Conservation (phyloP, 164 flowering plant species). For the Chimonanthus salicifolius region DNA sequence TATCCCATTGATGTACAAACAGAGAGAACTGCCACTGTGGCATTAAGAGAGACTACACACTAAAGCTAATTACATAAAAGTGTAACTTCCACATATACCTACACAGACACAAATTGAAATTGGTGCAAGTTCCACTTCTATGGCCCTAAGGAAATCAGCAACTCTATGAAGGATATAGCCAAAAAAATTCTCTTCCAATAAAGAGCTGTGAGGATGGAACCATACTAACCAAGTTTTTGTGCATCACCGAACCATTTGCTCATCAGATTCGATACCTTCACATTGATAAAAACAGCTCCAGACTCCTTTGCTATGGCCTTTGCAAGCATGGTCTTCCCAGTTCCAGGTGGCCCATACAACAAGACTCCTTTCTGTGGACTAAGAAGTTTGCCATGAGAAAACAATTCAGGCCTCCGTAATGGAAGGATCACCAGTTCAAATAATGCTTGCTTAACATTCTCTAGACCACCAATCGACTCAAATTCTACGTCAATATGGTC, state of each 20-base stretch:
- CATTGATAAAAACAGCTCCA: conserved; percentile 86
- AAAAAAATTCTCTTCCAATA: neutral
- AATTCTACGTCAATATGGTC: conserved; percentile 79
- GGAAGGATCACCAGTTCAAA: conserved; percentile 78
- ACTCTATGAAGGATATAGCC: neutral
- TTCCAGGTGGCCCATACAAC: conserved; percentile 29
- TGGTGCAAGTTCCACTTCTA: neutral
- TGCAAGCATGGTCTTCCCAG: conserved; percentile 36
- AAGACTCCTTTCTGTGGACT: conserved; percentile 84
- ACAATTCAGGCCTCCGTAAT: conserved; percentile 65
- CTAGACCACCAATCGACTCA: conserved; percentile 78
- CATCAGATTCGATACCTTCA: conserved; percentile 78
- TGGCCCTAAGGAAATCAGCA: neutral
- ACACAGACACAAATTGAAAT: neutral
- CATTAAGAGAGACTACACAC: no score
- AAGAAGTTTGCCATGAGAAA: conserved; percentile 67
- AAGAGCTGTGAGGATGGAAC: neutral
- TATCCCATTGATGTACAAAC: no score
- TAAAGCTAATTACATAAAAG: no score
- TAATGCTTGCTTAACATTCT: conserved; percentile 59
- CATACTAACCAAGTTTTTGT: conserved; percentile 70
- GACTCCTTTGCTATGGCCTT: conserved; percentile 92
- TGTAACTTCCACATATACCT: no score
- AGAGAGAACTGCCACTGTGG: no score
- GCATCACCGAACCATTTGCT: conserved; percentile 99